Conservation (phyloP, 129 eudicot genomes). For the Deinandra increscens region DNA sequence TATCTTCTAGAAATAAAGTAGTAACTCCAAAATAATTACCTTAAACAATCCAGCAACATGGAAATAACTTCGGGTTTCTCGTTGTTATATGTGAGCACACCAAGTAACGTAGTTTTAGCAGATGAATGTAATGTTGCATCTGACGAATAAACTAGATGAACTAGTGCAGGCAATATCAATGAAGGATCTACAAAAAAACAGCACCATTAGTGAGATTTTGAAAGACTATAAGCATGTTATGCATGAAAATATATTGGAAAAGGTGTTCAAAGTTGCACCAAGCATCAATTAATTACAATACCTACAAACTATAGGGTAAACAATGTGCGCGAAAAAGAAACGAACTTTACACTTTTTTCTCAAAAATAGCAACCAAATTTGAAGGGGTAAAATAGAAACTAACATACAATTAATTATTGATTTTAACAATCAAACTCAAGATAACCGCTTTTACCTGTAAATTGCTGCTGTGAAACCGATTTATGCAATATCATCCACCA, state of each 20-base stretch:
- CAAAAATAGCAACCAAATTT: neutral
- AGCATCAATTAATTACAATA: neutral
- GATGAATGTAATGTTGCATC: slow-evolving; percentile 39
- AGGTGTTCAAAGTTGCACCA: neutral
- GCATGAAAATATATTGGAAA: slow-evolving; percentile 6
- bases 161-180: slow-evolving; percentile 59
- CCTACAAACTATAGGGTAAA: neutral
- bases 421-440: neutral
- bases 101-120: slow-evolving; percentile 47
- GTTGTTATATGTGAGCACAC: slow-evolving; percentile 59
- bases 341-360: neutral
- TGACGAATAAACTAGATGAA: slow-evolving; percentile 46
- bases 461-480: neutral
- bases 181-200: slow-evolving; percentile 58
- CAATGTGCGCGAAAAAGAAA: neutral
- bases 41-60: slow-evolving; percentile 66
- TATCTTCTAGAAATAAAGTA: slow-evolving; percentile 3
- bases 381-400: neutral
- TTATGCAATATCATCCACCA: neutral
- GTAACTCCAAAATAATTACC: slow-evolving; percentile 42
- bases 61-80: slow-evolving; percentile 51
- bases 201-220: slow-evolving; percentile 10
- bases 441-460: neutral
- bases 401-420: neutral
- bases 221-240: neutral